Conservation (phyloP, 2,329 filamentous ascomycete genomes). For the Magnaporthiopsis poae region DNA sequence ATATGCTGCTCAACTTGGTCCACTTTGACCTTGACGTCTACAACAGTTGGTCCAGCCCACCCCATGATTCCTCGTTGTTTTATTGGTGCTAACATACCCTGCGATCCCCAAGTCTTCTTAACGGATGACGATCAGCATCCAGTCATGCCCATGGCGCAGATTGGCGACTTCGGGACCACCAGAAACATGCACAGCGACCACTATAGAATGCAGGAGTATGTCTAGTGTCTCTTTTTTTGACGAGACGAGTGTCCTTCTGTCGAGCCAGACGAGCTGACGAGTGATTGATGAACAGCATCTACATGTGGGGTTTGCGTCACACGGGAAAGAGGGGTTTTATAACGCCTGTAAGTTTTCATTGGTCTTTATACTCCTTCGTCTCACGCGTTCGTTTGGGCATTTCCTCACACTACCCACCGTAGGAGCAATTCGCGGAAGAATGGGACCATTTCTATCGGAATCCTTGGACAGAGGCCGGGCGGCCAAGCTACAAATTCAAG, state of each 20-base stretch:
- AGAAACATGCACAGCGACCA: neutral
- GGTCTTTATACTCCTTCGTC: neutral
- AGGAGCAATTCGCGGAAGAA: constrained; percentile 6
- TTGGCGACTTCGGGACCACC: neutral
- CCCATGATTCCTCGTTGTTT: neutral
- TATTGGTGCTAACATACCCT: neutral
- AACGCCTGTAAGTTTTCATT: neutral
- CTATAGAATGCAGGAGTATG: neutral
- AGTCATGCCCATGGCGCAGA: neutral
- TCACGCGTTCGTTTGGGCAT: neutral
- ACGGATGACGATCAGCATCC: neutral
- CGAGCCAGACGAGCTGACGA: neutral
- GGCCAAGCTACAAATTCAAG: neutral
- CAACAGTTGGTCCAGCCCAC: neutral
- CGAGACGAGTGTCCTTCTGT: too few species aligned
- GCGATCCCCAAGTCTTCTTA: constrained; percentile 3
- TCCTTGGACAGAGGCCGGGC: neutral
- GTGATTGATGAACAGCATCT: neutral
- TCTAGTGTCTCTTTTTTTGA: neutral
- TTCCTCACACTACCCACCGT: too few species aligned
- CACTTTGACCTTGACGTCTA: constrained; percentile 3
- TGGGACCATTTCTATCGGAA: neutral
- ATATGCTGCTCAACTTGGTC: neutral
- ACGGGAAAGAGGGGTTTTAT: neutral
- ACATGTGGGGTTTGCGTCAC: neutral